These are phyloP conservation scores for Mycena chlorophos DNA, from an alignment of 768 basidiomycete genomes.

Conservation along the genomic window DNA sequence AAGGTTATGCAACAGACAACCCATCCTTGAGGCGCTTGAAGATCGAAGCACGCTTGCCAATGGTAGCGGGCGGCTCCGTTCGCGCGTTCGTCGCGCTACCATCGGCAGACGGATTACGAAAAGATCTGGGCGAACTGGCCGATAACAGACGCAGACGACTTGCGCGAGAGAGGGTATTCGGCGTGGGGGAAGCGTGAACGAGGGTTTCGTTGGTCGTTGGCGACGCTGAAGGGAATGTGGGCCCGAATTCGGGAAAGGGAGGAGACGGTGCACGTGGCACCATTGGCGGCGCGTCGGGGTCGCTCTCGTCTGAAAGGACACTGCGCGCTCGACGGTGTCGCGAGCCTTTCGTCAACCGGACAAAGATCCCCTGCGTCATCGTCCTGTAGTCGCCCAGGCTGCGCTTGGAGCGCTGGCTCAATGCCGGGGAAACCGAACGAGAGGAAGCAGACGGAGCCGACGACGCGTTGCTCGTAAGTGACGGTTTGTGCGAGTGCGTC, in stretches of 20 bases:
- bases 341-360: conserved; percentile 19
- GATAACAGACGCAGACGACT: conserved; percentile 5
- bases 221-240: conserved; percentile 2
- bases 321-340: conserved; percentile 23
- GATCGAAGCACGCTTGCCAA: conserved; percentile 6
- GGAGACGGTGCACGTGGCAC: conserved; percentile 7
- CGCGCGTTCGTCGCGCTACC: too few relatives aligned
- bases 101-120: conserved; percentile 16
- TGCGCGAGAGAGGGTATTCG: not conserved
- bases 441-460: not conserved
- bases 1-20: not conserved
- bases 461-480: not conserved
- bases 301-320: conserved; percentile 17
- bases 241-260: conserved; percentile 15
- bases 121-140: conserved; percentile 8
- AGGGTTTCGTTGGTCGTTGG: not conserved
- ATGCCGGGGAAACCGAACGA: conserved; percentile 1
- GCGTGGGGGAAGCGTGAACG: not conserved
- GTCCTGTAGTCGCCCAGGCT: conserved; percentile 10
- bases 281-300: conserved; percentile 1
- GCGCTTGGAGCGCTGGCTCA: conserved; percentile 5
- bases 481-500: conserved; percentile 20
- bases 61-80: not conserved
- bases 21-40: conserved; percentile 19
- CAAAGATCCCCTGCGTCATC: conserved; percentile 17